Conservation (phyloP, 2,329 filamentous ascomycete genomes). For the Diaporthe batatas region DNA sequence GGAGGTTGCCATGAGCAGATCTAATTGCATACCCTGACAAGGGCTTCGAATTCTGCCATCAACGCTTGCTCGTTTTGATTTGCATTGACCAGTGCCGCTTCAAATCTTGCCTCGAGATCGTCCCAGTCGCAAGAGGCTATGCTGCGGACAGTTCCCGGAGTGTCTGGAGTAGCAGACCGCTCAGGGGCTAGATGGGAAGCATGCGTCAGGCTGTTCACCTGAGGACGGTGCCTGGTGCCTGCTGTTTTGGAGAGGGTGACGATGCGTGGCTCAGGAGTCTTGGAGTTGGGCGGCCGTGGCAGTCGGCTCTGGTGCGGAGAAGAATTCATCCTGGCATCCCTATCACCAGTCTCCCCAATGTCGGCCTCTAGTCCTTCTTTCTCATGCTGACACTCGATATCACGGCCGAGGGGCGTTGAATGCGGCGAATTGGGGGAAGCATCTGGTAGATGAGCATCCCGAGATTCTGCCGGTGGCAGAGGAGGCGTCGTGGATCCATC, state of each 20-base stretch:
- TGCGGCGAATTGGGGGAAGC: background rate
- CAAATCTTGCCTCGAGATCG: conserved; percentile 78
- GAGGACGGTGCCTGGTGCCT: conserved; percentile 51
- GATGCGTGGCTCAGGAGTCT: conserved; percentile 39
- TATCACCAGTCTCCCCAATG: conserved; percentile 4
- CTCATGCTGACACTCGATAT: conserved; percentile 12
- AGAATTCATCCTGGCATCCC: conserved; percentile 36
- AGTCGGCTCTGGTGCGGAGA: conserved; percentile 44
- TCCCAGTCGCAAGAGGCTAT: conserved; percentile 79
- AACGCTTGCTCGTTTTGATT: conserved; percentile 74
- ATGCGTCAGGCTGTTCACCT: conserved; percentile 46
- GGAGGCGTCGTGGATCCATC: conserved; percentile 41
- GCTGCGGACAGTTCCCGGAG: conserved; percentile 56
- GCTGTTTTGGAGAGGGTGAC: conserved; percentile 40
- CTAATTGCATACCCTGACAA: conserved; percentile 70
- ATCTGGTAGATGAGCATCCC: conserved; percentile 1
- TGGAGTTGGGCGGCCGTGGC: conserved; percentile 36
- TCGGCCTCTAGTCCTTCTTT: background rate
- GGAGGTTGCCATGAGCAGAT: background rate
- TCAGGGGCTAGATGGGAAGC: conserved; percentile 71
- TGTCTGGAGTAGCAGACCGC: conserved; percentile 57
- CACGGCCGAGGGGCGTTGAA: conserved; percentile 2
- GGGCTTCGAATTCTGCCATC: conserved; percentile 73
- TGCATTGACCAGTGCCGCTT: conserved; percentile 73
- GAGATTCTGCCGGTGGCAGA: conserved; percentile 37